Base-by-base conservation (phyloP, 78 protist genomes). In the Dictyostelium capitatum region DNA sequence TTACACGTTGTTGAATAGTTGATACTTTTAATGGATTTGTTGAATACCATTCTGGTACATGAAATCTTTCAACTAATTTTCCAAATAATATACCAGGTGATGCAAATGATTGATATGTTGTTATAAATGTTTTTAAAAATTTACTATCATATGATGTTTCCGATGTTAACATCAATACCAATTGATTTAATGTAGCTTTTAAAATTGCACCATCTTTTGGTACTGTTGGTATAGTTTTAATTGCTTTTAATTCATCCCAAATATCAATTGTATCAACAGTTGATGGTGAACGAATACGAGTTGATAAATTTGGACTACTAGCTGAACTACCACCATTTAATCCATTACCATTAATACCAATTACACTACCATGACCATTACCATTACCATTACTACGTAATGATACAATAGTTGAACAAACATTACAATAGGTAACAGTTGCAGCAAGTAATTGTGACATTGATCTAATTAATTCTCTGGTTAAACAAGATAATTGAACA, bases 61-160 rank as follows among this genome's bases (percentile, higher is more conserved):
- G 12, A 47, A 75, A 87, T 77, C 93, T 79, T 56, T 87, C 93
- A 3, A 87, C 25, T 14, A 87, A 57, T 14, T 87, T 87, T 46
- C 65, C 65, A 46, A 87, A 77, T n/a, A 87, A 65, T 25, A 87
- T 9, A 25, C 72, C 82, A 3, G 93, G 93, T 65, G 80, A 62
- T 9, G 93, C 93, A 41, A 87, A 87, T 59, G 93, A 87, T 50
- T 87, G 93, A 56, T 87, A 87, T 25, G 93, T 87, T 0, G 93
- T 87, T 2, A 87, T 87, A 65, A 87, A 87, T 64, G 93, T 87
- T 65, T 87, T 87, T 20, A 87, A 54, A 37, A 87, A 87, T 50
- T 87, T 87, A 30, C 79, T n/a, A 50, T 87, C 93, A 28, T 87
- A 87, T 6, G 25, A 64, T 17, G 41, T 25, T 14, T 87, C 93